Conservation (phyloP, 495 filamentous ascomycete genomes). For the Chaetomidium leptoderma region DNA sequence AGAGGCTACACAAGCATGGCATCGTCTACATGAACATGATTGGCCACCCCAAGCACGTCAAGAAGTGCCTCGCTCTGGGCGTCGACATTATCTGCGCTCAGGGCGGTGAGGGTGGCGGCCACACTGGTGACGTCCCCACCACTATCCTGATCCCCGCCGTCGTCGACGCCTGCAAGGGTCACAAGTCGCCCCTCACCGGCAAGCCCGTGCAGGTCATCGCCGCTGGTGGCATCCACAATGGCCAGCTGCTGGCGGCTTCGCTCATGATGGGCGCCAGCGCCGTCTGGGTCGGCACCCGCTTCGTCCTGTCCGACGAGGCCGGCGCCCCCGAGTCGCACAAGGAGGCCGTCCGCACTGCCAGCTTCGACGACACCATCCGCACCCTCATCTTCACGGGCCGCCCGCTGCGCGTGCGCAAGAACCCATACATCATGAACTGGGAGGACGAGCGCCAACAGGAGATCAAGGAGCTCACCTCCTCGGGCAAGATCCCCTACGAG, state of each 20-base stretch:
- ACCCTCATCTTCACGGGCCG: conserved; percentile 98
- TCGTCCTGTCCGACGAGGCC: conserved; percentile 89
- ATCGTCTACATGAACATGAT: conserved; percentile 99
- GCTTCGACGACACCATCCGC: conserved; percentile 90
- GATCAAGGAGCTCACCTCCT: conserved; percentile 83
- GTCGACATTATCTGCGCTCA: conserved; percentile 86
- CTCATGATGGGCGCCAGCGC: conserved; percentile 88
- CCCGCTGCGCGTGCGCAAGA: conserved; percentile 86
- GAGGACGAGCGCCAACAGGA: conserved; percentile 83
- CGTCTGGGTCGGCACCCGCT: conserved; percentile 96
- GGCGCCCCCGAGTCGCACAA: conserved; percentile 92
- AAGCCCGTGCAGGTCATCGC: conserved; percentile 84
- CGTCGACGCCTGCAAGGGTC: conserved; percentile 71
- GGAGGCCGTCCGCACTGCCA: conserved; percentile 87
- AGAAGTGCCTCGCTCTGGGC: conserved; percentile 85
- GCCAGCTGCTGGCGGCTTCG: conserved; percentile 80
- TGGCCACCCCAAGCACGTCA: conserved; percentile 97
- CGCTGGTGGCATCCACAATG: conserved; percentile 92
- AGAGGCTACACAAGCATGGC: conserved; percentile 78
- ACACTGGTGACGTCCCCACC: conserved; percentile 72
- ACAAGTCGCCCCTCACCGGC: conserved; percentile 83
- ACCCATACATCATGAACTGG: conserved; percentile 92
- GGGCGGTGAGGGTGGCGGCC: conserved; percentile 77
- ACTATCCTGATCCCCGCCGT: conserved; percentile 78
- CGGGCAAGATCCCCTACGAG: conserved; percentile 90